Evolutionary conservation across 2,329 filamentous ascomycete genomes (phyloP), one percentile per base, ranked within the genome.

Genomic region (Trichoderma pleuroti): DNA sequence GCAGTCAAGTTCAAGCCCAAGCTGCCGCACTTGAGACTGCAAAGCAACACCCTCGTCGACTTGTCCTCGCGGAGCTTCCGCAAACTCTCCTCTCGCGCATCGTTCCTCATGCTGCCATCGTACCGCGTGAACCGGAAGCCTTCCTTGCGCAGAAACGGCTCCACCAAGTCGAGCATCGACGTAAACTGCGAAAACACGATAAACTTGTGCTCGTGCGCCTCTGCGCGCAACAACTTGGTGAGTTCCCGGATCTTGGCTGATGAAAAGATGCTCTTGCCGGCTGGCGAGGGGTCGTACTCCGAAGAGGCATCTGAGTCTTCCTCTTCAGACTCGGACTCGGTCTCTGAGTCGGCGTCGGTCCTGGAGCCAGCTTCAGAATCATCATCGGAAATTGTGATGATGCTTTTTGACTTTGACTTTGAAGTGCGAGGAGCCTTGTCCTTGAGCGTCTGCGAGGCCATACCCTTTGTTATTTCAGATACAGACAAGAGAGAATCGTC

Each of bases 151-250:
- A 99, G 85, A 81, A 98, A 98, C 2, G 96, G 96, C 79, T 98
- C 94, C 73, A 99, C 90, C 32, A 98, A 90, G 82, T 98, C 93
- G 59, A 99, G 89, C 96, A 99, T 99, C 0, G 93, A 96, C 0
- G 96, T 99, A 82, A 99, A 99, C 77, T 98, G 93, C 1, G 94
- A 97, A 82, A 99, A 99, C 73, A 99, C 94, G 76, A 99, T 99
- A 78, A 97, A 97, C 79, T 99, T 99, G 86, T 97, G 93, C 72
- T 93, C 86, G 2, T 86, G 84, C 0, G 90, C 90, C 80, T 99
- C 96, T 57, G 88, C 88, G 73, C 90, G 87, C 10, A 99, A 87
- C 65, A 99, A 92, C 72, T 89, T 86, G 77, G 97, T 87, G 24
- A 98, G 86, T 75, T 96, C 90, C 57, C 92, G 90, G 76, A 99